Percentiles rank a stretch among this genome's conserved stretches.
These are phyloP conservation scores for Cryptosporidium xiaoi DNA, from an alignment of 169 alveolate genomes.

Conservation along the genomic window DNA sequence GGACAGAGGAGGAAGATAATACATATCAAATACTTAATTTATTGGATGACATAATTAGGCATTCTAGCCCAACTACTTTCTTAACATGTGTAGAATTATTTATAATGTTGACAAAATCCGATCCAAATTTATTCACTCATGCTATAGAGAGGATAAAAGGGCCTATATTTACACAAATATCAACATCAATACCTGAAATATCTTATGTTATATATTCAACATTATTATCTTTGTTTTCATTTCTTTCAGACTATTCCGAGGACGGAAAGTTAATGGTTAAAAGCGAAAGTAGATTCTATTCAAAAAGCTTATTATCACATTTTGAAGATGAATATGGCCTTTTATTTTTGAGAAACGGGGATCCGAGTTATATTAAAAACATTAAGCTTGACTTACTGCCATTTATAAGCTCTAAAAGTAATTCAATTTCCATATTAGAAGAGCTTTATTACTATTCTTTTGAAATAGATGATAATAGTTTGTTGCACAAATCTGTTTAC, in stretches of 20 bases:
- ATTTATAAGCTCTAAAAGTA: slow-evolving; percentile 84
- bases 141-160: slow-evolving; percentile 52
- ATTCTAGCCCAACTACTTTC: slow-evolving; percentile 41
- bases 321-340: slow-evolving; percentile 81
- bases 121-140: slow-evolving; percentile 36
- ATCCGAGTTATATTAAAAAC: slow-evolving; percentile 85
- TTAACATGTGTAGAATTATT: slow-evolving; percentile 30
- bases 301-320: not conserved
- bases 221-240: slow-evolving; percentile 44
- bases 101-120: slow-evolving; percentile 30
- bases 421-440: slow-evolving; percentile 8
- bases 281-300: slow-evolving; percentile 1
- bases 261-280: not conserved
- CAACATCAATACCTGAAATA: slow-evolving; percentile 67
- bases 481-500: slow-evolving; percentile 31
- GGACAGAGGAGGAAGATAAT: not conserved
- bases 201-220: slow-evolving; percentile 35
- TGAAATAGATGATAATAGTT: slow-evolving; percentile 1
- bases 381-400: slow-evolving; percentile 84
- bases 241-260: slow-evolving; percentile 19
- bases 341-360: slow-evolving; percentile 85
- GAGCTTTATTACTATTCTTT: slow-evolving; percentile 59
- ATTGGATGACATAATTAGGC: slow-evolving; percentile 42
- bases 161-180: slow-evolving; percentile 54
- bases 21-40: slow-evolving; percentile 25